Base-by-base conservation (phyloP, 2,329 filamentous ascomycete genomes). In the Ophiostoma montium region DNA sequence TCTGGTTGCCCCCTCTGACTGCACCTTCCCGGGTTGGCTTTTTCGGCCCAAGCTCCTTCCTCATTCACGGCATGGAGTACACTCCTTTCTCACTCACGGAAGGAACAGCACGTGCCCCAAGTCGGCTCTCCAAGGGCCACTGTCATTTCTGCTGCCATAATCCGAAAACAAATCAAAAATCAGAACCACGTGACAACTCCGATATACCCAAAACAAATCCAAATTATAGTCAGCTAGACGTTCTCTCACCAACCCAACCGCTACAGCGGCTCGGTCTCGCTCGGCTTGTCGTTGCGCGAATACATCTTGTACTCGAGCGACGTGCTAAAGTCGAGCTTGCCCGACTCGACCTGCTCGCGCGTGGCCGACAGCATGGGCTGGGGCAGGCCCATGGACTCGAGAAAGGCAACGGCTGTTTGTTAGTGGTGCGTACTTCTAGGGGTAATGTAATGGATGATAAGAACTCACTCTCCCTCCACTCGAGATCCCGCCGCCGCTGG, bases 391-490 rank as follows among this genome's bases (percentile, higher is more conserved):
- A 82, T 82, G 5, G 75, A 78, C 59, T 78, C 73, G 46, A 82
- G 66, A 64, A 77, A 82, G 21, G 65, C 59, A 15, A 73, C 74
- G 64, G 65, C 36, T 41, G 16, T 27, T 27, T 7, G 3, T 35
- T 15, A 38, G 45, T 16, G 47, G 33, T 27, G 31, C 9, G 12
- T 30, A 15, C n/a, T 5, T 5, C 12, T n/a, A n/a, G n/a, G 5
- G n/a, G n/a, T 15, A 6, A 13, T 2, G 15, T 10, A 43, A 5
- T 19, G 38, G 12, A 4, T 7, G 4, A 5, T 9, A 5, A 27
- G 15, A 12, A 51, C 54, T 19, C 35, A 55, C 54, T 77, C 72
- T 78, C 53, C 94, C 80, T 61, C 87, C 88, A 95, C 65, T 95
- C 88, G 15, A 73, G 58, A 5, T 89, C 82, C 66, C 86, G 84